These are phyloP conservation scores for Massarina eburnea DNA, from an alignment of 2,329 filamentous ascomycete genomes.

Conservation along the genomic window DNA sequence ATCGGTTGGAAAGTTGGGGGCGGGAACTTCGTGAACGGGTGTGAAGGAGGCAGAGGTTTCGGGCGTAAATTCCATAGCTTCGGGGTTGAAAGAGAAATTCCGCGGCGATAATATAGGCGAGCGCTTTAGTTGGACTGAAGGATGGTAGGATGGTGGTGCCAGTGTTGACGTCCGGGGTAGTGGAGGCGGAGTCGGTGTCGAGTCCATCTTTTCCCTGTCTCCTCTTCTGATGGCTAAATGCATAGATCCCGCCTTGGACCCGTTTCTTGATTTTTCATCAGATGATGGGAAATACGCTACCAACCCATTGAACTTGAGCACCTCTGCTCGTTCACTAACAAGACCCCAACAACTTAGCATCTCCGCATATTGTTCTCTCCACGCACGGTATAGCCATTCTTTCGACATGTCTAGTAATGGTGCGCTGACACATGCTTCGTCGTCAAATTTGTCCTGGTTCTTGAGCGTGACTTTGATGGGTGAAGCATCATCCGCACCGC, in stretches of 20 bases:
- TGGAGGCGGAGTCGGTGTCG: conserved; percentile 13
- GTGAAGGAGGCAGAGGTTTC: conserved; percentile 15
- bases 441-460: conserved; percentile 59
- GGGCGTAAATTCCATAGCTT: conserved; percentile 38
- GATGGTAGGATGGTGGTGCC: conserved; percentile 21
- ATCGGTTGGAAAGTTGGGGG: conserved; percentile 11
- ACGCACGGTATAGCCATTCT: conserved; percentile 52
- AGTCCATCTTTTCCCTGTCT: conserved; percentile 9
- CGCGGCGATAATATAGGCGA: conserved; percentile 28
- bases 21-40: conserved; percentile 16
- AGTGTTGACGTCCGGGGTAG: conserved; percentile 28
- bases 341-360: conserved; percentile 62
- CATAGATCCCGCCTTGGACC: conserved; percentile 29
- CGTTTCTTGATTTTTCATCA: conserved; percentile 18
- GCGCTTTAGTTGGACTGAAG: conserved; percentile 18
- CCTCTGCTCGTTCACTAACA: conserved; percentile 56
- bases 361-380: conserved; percentile 60
- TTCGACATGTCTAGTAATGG: conserved; percentile 55
- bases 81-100: conserved; percentile 40
- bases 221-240: conserved; percentile 26
- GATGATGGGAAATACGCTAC: conserved; percentile 36
- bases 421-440: conserved; percentile 49
- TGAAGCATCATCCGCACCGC: conserved; percentile 14
- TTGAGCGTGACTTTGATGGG: conserved; percentile 55
- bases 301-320: conserved; percentile 58